A percentile compares a stretch with the other conserved stretches of the same genome.
These are phyloP conservation scores for Plasmodium cynomolgi DNA, from an alignment of 169 alveolate species.

Conservation along the genomic window DNA sequence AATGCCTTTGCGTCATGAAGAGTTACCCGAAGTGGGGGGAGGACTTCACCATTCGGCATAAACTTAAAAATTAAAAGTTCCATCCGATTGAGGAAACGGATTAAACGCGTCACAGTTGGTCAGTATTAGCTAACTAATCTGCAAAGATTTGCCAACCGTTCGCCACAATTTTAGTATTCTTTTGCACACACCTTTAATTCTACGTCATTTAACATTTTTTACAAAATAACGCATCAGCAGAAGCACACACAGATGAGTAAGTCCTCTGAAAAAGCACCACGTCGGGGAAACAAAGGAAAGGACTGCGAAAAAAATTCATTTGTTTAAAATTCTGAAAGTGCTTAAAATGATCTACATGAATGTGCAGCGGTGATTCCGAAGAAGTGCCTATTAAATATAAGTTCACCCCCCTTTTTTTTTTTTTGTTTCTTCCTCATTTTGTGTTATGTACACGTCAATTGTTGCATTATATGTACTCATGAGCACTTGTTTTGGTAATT, in stretches of 20 bases:
- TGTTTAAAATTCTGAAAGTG: background rate
- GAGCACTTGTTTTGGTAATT: background rate
- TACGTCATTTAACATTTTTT: background rate
- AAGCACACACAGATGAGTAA: background rate
- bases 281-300: background rate
- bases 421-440: background rate
- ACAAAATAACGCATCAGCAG: background rate
- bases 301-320: background rate
- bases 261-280: background rate
- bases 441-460: background rate
- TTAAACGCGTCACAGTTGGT: background rate
- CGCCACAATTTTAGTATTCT: background rate
- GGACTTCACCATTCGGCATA: background rate
- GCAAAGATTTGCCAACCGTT: background rate
- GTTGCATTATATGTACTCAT: background rate
- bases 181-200: background rate
- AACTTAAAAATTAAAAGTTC: background rate
- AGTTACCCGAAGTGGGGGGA: background rate
- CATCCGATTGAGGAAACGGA: background rate
- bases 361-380: background rate
- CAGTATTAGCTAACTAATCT: background rate
- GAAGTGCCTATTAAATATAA: background rate
- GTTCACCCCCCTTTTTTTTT: background rate
- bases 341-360: background rate
- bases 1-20: background rate